A percentile compares a stretch with the other conserved stretches of the same genome.
These are phyloP conservation scores for Erythrobasidium hasegawianum DNA, from an alignment of 1,284 basidiomycete genomes.

Conservation along the genomic window DNA sequence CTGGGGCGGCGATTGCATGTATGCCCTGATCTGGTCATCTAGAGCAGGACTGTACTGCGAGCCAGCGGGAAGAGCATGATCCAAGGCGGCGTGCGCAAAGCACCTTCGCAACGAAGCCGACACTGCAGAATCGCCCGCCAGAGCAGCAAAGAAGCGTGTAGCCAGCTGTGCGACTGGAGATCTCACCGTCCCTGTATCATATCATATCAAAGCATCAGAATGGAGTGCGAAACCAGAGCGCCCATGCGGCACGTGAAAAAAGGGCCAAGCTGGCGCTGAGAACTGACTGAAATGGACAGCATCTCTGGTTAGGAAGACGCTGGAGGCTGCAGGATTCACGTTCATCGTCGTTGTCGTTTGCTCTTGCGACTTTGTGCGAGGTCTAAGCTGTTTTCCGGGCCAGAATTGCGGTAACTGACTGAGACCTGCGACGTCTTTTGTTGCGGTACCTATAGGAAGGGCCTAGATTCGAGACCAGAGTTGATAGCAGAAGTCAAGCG, in stretches of 20 bases:
- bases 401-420: no score
- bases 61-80: slow-evolving; percentile 18
- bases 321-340: neutral
- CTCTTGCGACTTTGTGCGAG: no score
- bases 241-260: neutral
- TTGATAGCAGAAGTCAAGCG: no score
- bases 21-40: slow-evolving; percentile 18
- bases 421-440: no score
- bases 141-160: slow-evolving; percentile 16
- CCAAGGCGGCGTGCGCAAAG: slow-evolving; percentile 27
- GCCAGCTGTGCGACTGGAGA: slow-evolving; percentile 24
- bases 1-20: neutral
- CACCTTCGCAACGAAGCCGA: slow-evolving; percentile 11
- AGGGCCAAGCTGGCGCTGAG: no score
- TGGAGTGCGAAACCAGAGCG: no score
- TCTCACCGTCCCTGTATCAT: neutral
- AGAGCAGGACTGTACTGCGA: slow-evolving; percentile 14
- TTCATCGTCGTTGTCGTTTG: slow-evolving; percentile 1
- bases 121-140: neutral
- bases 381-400: no score
- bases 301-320: slow-evolving; percentile 24
- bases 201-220: neutral
- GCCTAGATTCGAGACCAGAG: no score
- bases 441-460: no score
- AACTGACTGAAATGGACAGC: slow-evolving; percentile 28